Evolutionary conservation across 108 stramenopile species (phyloP), one percentile per base, ranked within the genome.

Genomic region (Nitzschia sp.): DNA sequence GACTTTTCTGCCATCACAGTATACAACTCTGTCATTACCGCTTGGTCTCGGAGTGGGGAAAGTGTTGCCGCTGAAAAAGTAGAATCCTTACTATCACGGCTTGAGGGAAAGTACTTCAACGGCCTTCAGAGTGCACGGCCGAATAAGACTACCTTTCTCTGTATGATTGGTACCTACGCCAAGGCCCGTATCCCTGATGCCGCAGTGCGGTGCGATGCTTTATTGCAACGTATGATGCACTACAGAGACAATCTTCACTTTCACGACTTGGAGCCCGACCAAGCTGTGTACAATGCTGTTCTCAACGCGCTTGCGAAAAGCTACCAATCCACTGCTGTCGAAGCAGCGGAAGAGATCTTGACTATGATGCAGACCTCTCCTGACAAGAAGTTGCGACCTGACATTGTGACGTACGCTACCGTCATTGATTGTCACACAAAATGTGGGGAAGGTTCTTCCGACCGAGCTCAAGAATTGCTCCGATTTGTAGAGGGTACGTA

Each of bases 111-210:
- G 29, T 64, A 23, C 45, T 25, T 48, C 75, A 53, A 72, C 60
- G 71, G 69, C 19, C 33, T 47, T 19, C 23, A 11, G 22, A 35
- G 3, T 8, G 69, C 59, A 15, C 41, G 25, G 16, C 84, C 84
- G 17, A 81, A 80, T 47, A 81, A 80, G 21, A 77, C 73, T 53
- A 83, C 83, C 26, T 88, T 82, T 69, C 77, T 80, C 41, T 71
- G 77, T 22, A 83, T 86, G 27, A 77, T 84, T 63, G 83, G 84
- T 58, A 81, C 72, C 26, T 73, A 65, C 28, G 72, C 72, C 52
- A 73, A 73, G 54, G 23, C 63, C 19, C 35, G 63, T n/a, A 34
- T 73, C 36, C 21, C 72, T 17, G 44, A 73, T 33, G 72, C 72
- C 30, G 56, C 34, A 16, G 63, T 57, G 35, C 72, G 72, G 19